Base-by-base conservation (phyloP, 2,329 filamentous ascomycete species). In the Calonectria pauciramosa region DNA sequence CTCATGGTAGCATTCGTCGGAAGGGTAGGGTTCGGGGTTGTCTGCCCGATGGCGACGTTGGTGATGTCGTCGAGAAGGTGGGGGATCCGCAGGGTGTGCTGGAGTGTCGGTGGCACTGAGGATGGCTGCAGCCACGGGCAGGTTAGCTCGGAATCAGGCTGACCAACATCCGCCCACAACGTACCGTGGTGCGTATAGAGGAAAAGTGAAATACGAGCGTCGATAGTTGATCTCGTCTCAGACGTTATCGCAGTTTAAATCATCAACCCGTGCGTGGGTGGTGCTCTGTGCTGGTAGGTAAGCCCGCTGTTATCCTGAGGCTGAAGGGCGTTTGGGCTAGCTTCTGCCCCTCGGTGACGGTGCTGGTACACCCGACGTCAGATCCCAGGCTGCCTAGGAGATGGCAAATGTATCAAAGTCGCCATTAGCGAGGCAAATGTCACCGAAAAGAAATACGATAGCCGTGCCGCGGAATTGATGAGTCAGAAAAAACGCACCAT, bases 1-100 rank as follows among this genome's bases (percentile, higher is more conserved):
- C 59, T 82, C 83, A 83, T 84, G 67, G 73, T 82, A 79, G 66
- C 67, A 70, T 72, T 73, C 47, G 60, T 34, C 68, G 75, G 70
- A 66, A 49, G 65, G n/a, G 56, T 41, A 63, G 23, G 56, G 47
- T 68, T 73, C 36, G 67, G 68, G 73, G 49, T 47, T 34, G 73
- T 38, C 38, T 36, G 44, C 67, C 64, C 51, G 72, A 63, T 70
- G 73, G 77, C 72, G 74, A 77, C 73, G 76, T 78, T 72, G 73
- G 72, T 70, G 79, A 79, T 80, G 75, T 81, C 78, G 81, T 79
- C 77, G 77, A 68, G 74, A 70, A 71, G 70, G 69, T 71, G 67
- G 75, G 73, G 72, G 71, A 72, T 75, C 71, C 73, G 76, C 72
- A 78, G 76, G 76, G 75, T 32, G 44, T 69, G 73, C 74, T 78